Base-by-base conservation (phyloP, 805 yeast species). In the Metschnikowia cerradonensis region DNA sequence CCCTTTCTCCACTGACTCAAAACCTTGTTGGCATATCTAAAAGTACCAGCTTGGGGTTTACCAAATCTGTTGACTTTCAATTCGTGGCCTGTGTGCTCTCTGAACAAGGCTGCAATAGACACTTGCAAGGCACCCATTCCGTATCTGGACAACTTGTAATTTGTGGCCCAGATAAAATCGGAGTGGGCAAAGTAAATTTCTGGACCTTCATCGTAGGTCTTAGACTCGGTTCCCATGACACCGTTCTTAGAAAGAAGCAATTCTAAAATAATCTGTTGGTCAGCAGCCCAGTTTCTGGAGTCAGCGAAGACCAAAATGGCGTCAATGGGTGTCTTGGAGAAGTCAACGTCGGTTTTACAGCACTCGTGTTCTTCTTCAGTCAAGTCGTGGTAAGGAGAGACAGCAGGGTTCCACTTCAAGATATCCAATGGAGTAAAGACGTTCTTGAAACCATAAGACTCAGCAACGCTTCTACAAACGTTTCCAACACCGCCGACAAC, bases 121-220 rank as follows among this genome's bases (percentile, higher is more conserved):
- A 88, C 90, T 67, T 89, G 96, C 56, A 90, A 75, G 3, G 97
- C 96, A 52, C 97, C 97, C 95, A 90, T 90, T 54, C 96, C 96
- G 64, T 90, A 88, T 65, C 97, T 77, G 15, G 90, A 82, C 54
- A 87, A 74, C 59, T 81, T 81, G 65, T 87, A 89, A 68, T 89
- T 87, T 3, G 96, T 88, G 11, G 96, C 92, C 96, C 96, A 90
- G 49, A 90, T 88, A 61, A 90, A 86, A 70, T 90, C 97, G 19
- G 92, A 86, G 67, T 90, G 96, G 39, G 96, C 96, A 75, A 89
- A 90, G 69, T 86, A 88, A 51, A 89, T 80, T 44, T 82, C 82
- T 33, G 96, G 94, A 36, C 91, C 91, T 56, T 88, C 90, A 52
- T 84, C 85, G 63, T 68, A 83, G 15, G 86, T 80, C 57, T 82